These are phyloP conservation scores for Leucoagaricus sp. DNA, from an alignment of 1,284 basidiomycete species.

Conservation along the genomic window DNA sequence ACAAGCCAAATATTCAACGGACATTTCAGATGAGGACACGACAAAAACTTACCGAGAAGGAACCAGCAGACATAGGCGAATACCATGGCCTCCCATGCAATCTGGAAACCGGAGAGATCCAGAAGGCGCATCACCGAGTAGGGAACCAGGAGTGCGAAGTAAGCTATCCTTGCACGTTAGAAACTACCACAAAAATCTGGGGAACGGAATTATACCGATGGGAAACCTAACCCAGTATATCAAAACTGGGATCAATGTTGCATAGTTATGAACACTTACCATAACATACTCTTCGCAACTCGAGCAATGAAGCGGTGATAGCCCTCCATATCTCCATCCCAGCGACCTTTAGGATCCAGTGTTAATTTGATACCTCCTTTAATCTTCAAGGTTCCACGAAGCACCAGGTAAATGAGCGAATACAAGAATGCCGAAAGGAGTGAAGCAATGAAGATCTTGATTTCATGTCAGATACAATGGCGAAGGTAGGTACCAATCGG, in stretches of 20 bases:
- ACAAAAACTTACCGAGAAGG: constrained; percentile 48
- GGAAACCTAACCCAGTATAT: constrained; percentile 50
- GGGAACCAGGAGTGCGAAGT: constrained; percentile 60
- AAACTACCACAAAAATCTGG: background rate
- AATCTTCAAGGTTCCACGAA: constrained; percentile 51
- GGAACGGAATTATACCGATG: constrained; percentile 42
- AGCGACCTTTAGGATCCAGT: constrained; percentile 47
- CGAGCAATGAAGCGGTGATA: constrained; percentile 61
- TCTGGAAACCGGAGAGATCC: constrained; percentile 44
- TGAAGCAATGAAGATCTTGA: constrained; percentile 57
- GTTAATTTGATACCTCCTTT: constrained; percentile 48
- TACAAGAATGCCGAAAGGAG: constrained; percentile 57
- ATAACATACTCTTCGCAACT: constrained; percentile 66
- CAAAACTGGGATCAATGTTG: background rate
- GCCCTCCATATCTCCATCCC: constrained; percentile 41
- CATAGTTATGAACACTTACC: constrained; percentile 41
- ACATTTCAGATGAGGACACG: background rate
- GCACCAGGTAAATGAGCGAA: constrained; percentile 55
- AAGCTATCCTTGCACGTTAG: constrained; percentile 39
- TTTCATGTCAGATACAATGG: constrained; percentile 2
- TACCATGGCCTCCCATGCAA: constrained; percentile 46
- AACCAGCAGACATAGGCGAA: constrained; percentile 56
- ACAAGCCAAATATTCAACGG: constrained; percentile 16
- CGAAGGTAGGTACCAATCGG: background rate
- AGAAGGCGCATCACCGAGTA: constrained; percentile 56